These are phyloP conservation scores for Papiliotrema flavescens DNA, from an alignment of 1,284 basidiomycete species.

Conservation along the genomic window DNA sequence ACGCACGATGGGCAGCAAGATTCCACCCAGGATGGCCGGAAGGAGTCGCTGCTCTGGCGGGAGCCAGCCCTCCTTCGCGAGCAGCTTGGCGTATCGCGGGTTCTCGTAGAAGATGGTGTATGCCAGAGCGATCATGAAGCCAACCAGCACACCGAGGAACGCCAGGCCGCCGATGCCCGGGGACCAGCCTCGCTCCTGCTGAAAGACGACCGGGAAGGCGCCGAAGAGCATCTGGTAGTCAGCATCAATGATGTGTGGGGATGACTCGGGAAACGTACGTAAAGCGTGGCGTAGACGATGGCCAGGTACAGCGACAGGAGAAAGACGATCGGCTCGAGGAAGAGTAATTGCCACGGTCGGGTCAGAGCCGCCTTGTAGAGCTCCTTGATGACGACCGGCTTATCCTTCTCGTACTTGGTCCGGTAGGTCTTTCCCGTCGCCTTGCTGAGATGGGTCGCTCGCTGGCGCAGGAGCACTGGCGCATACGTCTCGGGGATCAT, in stretches of 20 bases:
- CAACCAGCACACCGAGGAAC: conserved; percentile 65
- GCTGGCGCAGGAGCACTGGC: conserved; percentile 46
- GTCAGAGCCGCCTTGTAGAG: conserved; percentile 48
- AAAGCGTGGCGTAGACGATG: conserved; percentile 52
- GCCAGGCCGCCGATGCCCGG: conserved; percentile 61
- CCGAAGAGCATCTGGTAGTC: conserved; percentile 19
- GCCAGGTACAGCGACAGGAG: conserved; percentile 56
- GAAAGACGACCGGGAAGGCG: conserved; percentile 60
- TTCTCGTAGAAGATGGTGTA: conserved; percentile 46
- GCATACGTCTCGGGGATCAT: conserved; percentile 51
- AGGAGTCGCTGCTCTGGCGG: conserved; percentile 26
- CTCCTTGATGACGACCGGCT: conserved; percentile 31
- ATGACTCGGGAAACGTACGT: conserved; percentile 20
- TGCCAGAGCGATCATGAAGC: conserved; percentile 49
- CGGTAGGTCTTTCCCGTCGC: conserved; percentile 49
- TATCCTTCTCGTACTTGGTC: conserved; percentile 50
- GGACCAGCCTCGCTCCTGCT: conserved; percentile 59
- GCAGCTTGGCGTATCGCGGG: conserved; percentile 55
- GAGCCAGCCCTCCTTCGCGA: conserved; percentile 57
- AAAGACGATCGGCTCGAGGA: conserved; percentile 52
- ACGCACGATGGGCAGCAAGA: conserved; percentile 34
- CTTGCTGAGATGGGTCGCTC: conserved; percentile 44
- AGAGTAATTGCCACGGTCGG: conserved; percentile 52
- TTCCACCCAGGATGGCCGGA: conserved; percentile 50
- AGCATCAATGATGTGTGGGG: no score